phyloP scores from a whole-genome alignment of 169 alveolate genomes.

The Perkinsus olseni region DNA sequence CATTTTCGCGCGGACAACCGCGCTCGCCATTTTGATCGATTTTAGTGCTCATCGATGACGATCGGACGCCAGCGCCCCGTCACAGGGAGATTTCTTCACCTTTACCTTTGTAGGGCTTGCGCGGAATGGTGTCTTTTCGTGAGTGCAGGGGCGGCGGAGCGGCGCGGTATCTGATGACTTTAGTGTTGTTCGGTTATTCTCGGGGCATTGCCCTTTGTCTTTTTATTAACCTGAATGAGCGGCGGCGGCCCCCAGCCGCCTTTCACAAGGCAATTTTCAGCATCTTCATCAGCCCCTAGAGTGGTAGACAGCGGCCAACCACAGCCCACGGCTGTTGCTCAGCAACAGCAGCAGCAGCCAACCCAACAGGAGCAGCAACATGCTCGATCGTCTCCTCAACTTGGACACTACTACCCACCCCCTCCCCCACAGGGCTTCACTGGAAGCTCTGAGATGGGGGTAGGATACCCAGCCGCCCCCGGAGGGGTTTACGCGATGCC shows the following conservation, averaged over 20 bases:
- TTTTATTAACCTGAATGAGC: neutral
- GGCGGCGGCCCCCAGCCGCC: constrained; percentile 9
- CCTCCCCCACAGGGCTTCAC: neutral
- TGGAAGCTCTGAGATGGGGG: neutral
- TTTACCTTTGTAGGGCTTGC: too few species aligned
- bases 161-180: neutral
- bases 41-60: too few species aligned
- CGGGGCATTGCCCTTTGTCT: neutral
- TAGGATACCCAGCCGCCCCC: neutral
- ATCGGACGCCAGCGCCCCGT: too few species aligned
- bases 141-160: too few species aligned
- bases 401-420: neutral
- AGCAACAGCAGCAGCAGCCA: neutral
- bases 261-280: neutral
- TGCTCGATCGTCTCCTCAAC: neutral
- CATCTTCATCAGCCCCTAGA: neutral
- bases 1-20: too few species aligned
- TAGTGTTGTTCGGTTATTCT: neutral
- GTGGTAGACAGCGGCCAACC: neutral
- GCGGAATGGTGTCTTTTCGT: too few species aligned
- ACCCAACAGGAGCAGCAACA: neutral
- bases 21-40: too few species aligned
- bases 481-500: neutral
- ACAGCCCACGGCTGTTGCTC: neutral
- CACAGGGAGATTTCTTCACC: too few species aligned